Evolutionary conservation across 2,329 filamentous ascomycete species (phyloP).

Genomic region (Stagonosporopsis rhizophila): DNA sequence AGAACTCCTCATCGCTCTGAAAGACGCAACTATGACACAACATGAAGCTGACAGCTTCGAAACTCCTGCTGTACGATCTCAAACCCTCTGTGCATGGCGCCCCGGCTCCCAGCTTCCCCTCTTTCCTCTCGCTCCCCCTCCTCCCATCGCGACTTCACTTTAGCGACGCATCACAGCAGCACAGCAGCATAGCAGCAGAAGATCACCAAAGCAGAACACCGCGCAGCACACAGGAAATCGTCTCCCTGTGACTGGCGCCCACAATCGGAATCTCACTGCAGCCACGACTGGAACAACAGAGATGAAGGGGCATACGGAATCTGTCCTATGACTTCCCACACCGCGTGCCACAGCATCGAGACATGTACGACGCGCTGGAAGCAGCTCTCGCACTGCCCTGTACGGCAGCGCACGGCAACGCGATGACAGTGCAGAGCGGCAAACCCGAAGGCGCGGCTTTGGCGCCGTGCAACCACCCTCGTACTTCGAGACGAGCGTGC

Average conservation of each 20-base stretch:
- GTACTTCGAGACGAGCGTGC: slow-evolving; percentile 11
- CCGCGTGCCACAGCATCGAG: slow-evolving; percentile 1
- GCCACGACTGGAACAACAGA: slow-evolving; percentile 10
- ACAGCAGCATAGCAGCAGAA: not conserved
- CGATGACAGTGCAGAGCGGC: not conserved
- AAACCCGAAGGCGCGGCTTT: slow-evolving; percentile 1
- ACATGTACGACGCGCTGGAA: slow-evolving; percentile 7
- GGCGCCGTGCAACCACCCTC: slow-evolving; percentile 14
- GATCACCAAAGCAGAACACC: not conserved
- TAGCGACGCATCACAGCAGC: not conserved
- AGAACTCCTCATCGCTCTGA: not conserved
- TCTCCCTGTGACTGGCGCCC: not conserved
- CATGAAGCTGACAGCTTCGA: not conserved
- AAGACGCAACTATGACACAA: not conserved
- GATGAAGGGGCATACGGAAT: slow-evolving; percentile 15
- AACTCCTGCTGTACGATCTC: not conserved
- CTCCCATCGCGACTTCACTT: not conserved
- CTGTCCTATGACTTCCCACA: not conserved
- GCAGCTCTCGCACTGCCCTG: not conserved
- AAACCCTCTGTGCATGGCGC: not conserved
- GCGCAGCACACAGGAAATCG: not conserved
- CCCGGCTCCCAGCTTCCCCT: slow-evolving; percentile 4
- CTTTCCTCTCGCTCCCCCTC: not conserved
- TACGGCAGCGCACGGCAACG: not conserved
- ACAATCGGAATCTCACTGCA: not conserved